Evolutionary conservation across 1,139 yeast species (phyloP).

Genomic region (Candida tetrigidarum): DNA sequence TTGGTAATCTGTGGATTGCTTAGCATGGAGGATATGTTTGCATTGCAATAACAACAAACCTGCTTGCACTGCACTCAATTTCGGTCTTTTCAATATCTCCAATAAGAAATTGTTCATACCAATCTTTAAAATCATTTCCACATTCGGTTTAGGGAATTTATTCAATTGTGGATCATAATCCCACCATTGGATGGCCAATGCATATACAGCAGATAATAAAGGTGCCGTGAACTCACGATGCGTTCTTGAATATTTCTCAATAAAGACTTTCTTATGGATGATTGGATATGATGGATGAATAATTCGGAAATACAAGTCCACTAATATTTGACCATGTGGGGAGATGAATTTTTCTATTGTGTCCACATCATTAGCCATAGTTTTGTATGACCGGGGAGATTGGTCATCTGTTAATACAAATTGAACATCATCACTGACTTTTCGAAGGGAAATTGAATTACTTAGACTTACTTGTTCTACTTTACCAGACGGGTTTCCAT

Average conservation of each 20-base stretch:
- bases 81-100: conserved; percentile 73
- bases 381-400: conserved; percentile 62
- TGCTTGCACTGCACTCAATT: conserved; percentile 80
- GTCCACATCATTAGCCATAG: conserved; percentile 71
- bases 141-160: conserved; percentile 68
- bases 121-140: conserved; percentile 45
- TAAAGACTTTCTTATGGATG: conserved; percentile 72
- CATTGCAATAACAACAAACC: conserved; percentile 73
- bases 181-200: conserved; percentile 83
- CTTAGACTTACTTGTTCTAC: conserved; percentile 70
- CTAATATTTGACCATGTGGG: conserved; percentile 75
- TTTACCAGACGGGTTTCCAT: conserved; percentile 24
- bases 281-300: conserved; percentile 82
- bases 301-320: conserved; percentile 73
- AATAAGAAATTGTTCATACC: conserved; percentile 65
- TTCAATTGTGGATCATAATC: conserved; percentile 75
- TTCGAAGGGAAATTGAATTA: conserved; percentile 60
- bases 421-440: conserved; percentile 67
- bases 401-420: conserved; percentile 75
- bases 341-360: conserved; percentile 72
- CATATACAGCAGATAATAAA: conserved; percentile 73
- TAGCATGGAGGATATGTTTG: conserved; percentile 40
- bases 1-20: conserved; percentile 9
- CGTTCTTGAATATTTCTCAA: conserved; percentile 76
- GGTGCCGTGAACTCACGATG: conserved; percentile 83